A percentile compares a stretch with the other conserved stretches of the same genome.
Evolutionary conservation across 2,329 filamentous ascomycete species (phyloP).

Genomic region (Magnaporthiopsis rhizophila): DNA sequence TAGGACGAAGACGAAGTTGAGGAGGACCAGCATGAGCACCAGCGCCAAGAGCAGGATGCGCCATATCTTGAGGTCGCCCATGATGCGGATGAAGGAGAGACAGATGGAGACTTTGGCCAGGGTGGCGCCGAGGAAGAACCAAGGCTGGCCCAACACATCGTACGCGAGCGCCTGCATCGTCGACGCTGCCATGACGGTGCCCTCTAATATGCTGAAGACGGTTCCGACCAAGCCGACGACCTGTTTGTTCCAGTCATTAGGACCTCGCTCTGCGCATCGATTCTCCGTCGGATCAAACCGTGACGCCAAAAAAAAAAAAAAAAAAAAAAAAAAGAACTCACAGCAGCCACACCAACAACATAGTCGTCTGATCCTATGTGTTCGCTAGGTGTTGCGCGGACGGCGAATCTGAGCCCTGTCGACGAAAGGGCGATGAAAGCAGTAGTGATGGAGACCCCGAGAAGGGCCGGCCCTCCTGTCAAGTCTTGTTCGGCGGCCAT

Average conservation of each 20-base stretch:
- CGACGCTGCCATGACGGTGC: conserved; percentile 17
- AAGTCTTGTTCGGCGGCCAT: conserved; percentile 20
- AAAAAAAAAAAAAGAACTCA: conserved; percentile 12
- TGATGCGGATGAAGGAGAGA: conserved; percentile 25
- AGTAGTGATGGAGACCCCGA: conserved; percentile 25
- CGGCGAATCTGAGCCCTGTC: conserved; percentile 24
- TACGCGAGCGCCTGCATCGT: conserved; percentile 22
- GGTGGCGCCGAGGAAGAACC: conserved; percentile 26
- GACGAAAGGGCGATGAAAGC: conserved; percentile 24
- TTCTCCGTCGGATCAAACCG: too few relatives aligned
- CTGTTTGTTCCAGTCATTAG: conserved; percentile 13
- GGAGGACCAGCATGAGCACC: conserved; percentile 23
- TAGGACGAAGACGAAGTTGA: conserved; percentile 24
- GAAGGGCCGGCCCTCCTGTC: conserved; percentile 26
- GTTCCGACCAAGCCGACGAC: conserved; percentile 25
- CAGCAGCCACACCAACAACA: conserved; percentile 23
- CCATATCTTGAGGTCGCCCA: conserved; percentile 22
- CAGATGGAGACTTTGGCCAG: conserved; percentile 29
- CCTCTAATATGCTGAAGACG: conserved; percentile 26
- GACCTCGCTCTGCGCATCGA: too few relatives aligned
- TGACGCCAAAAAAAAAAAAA: too few relatives aligned
- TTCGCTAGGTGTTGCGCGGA: conserved; percentile 19
- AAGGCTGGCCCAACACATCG: conserved; percentile 27
- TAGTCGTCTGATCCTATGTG: conserved; percentile 26
- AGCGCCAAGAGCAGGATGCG: conserved; percentile 21